A percentile compares a stretch with the other conserved stretches of the same genome.
Conservation (phyloP, 495 filamentous ascomycete species). For the Talaromyces adpressus region DNA sequence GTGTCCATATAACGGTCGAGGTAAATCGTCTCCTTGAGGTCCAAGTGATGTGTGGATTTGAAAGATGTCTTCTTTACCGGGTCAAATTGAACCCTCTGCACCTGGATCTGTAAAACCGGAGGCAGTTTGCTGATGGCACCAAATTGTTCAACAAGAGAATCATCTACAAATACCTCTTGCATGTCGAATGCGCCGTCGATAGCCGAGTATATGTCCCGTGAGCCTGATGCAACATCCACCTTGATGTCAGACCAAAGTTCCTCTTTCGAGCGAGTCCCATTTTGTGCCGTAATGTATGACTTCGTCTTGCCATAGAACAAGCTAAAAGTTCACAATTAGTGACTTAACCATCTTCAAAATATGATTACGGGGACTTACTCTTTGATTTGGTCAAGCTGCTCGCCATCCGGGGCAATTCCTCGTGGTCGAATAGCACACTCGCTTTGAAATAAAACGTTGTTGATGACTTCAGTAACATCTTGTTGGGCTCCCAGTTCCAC, state of each 20-base stretch:
- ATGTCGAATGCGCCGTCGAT: conserved; percentile 79
- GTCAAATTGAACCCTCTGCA: conserved; percentile 72
- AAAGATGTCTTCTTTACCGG: conserved; percentile 48
- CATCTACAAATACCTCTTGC: conserved; percentile 61
- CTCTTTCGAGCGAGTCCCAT: conserved; percentile 40
- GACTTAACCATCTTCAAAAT: not conserved
- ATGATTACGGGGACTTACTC: conserved; percentile 31
- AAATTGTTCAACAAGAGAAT: conserved; percentile 57
- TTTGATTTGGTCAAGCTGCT: conserved; percentile 75
- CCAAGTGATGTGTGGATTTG: conserved; percentile 74
- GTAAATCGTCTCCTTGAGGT: conserved; percentile 69
- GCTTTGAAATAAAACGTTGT: conserved; percentile 83
- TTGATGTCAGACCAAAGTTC: conserved; percentile 57
- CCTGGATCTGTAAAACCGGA: conserved; percentile 81
- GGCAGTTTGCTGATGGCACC: conserved; percentile 70
- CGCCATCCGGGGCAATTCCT: conserved; percentile 51
- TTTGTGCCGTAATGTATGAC: conserved; percentile 42
- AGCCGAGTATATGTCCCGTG: conserved; percentile 70
- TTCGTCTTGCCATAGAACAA: conserved; percentile 54
- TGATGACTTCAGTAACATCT: conserved; percentile 93
- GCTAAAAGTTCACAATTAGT: conserved; percentile 21
- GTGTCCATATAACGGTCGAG: conserved; percentile 85
- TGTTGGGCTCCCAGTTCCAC: conserved; percentile 65
- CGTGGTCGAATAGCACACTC: conserved; percentile 74
- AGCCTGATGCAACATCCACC: conserved; percentile 53